These are phyloP conservation scores for Exophiala oligosperma DNA, from an alignment of 2,329 filamentous ascomycete genomes.

Conservation along the genomic window DNA sequence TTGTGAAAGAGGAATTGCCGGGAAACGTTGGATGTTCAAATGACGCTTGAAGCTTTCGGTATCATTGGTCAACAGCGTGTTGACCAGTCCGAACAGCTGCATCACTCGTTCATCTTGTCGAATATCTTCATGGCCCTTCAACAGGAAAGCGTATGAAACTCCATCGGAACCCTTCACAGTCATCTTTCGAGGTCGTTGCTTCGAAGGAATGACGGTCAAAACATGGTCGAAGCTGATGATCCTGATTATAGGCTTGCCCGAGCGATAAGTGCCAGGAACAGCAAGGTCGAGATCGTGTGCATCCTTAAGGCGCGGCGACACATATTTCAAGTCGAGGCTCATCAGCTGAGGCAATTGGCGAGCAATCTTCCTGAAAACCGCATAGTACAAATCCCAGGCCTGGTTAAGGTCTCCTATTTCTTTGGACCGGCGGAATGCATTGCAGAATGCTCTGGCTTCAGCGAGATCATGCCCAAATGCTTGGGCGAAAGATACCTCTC, in stretches of 20 bases:
- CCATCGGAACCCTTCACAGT: constrained; percentile 88
- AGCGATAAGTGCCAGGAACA: constrained; percentile 92
- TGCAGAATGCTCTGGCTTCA: constrained; percentile 94
- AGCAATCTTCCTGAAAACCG: constrained; percentile 93
- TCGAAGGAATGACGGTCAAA: constrained; percentile 90
- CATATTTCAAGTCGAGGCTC: constrained; percentile 90
- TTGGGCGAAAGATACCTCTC: constrained; percentile 96
- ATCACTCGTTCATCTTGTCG: constrained; percentile 98
- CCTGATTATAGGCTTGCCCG: constrained; percentile 73
- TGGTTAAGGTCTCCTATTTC: constrained; percentile 95
- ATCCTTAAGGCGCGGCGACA: constrained; percentile 87
- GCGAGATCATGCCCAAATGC: constrained; percentile 94
- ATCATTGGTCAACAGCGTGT: constrained; percentile 90
- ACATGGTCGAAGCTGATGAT: constrained; percentile 90
- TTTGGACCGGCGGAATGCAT: constrained; percentile 82
- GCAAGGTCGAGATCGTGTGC: constrained; percentile 86
- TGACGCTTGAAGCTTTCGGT: constrained; percentile 96
- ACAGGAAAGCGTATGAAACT: constrained; percentile 77
- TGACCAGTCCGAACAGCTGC: constrained; percentile 97
- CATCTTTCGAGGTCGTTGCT: constrained; percentile 90
- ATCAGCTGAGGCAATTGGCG: constrained; percentile 91
- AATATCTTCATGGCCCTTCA: constrained; percentile 99
- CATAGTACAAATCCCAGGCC: constrained; percentile 98
- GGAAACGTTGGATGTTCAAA: constrained; percentile 92
- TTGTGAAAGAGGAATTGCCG: constrained; percentile 94